Conservation (phyloP, 2,329 filamentous ascomycete genomes). For the Fusarium algeriense region DNA sequence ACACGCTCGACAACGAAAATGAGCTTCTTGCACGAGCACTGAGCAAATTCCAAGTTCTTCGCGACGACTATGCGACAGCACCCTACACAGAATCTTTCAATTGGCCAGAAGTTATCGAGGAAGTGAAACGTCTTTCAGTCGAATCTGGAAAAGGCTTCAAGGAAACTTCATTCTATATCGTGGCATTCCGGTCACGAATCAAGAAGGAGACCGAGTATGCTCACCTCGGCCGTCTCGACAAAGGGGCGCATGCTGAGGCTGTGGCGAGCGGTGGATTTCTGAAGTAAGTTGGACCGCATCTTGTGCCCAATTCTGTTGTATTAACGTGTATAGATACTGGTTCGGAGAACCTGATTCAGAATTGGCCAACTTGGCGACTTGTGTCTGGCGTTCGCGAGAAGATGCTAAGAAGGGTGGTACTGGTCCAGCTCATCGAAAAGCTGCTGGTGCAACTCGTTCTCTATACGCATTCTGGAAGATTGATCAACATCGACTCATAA, state of each 20-base stretch:
- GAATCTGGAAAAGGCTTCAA: conserved; percentile 66
- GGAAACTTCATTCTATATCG: conserved; percentile 80
- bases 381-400: conserved; percentile 71
- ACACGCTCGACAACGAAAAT: conserved; percentile 73
- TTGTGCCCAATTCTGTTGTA: neutral
- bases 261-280: conserved; percentile 82
- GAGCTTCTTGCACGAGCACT: conserved; percentile 79
- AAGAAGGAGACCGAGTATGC: conserved; percentile 74
- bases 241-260: conserved; percentile 83
- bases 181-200: conserved; percentile 83
- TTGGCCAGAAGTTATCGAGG: conserved; percentile 73
- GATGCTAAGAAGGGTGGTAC: conserved; percentile 71
- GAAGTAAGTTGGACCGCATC: conserved; percentile 65
- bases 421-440: conserved; percentile 73
- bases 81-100: conserved; percentile 82
- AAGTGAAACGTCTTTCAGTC: conserved; percentile 65
- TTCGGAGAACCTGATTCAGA: conserved; percentile 80
- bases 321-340: conserved; percentile 75
- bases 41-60: conserved; percentile 70
- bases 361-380: conserved; percentile 85
- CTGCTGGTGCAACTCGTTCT: conserved; percentile 72
- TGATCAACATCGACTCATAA: conserved; percentile 75
- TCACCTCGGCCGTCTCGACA: conserved; percentile 79
- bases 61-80: conserved; percentile 80
- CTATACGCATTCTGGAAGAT: conserved; percentile 77